Evolutionary conservation across 768 basidiomycete species (phyloP).

Genomic region (Boletales sp.): DNA sequence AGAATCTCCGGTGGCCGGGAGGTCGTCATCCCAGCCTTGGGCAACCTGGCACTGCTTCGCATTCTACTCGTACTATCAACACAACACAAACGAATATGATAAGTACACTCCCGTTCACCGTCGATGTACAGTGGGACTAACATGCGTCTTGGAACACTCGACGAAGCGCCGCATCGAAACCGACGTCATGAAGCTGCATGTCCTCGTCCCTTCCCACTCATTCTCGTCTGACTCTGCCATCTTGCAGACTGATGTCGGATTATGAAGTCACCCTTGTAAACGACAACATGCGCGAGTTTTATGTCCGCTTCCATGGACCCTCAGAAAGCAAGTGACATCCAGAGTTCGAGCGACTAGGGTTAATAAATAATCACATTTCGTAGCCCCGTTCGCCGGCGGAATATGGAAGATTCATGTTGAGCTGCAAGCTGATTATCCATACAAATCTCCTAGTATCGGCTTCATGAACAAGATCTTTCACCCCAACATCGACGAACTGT

Average conservation of each 20-base stretch:
- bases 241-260: conserved; percentile 89
- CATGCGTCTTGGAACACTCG: conserved; percentile 45
- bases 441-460: conserved; percentile 97
- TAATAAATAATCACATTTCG: conserved; percentile 7
- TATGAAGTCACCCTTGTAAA: conserved; percentile 97
- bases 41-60: neutral
- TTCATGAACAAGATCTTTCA: conserved; percentile 99
- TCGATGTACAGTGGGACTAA: conserved; percentile 26
- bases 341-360: conserved; percentile 1
- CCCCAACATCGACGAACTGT: conserved; percentile 99
- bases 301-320: conserved; percentile 93
- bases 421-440: conserved; percentile 96
- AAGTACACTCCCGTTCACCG: conserved; percentile 37
- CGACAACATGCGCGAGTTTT: conserved; percentile 99
- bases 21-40: conserved; percentile 15
- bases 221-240: conserved; percentile 8
- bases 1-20: conserved; percentile 8
- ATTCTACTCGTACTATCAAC: conserved; percentile 13
- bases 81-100: conserved; percentile 48
- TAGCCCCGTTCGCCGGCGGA: conserved; percentile 96
- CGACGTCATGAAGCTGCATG: conserved; percentile 98
- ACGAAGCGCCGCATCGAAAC: conserved; percentile 96
- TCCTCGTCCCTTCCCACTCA: conserved; percentile 1
- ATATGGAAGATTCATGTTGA: conserved; percentile 99
- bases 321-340: conserved; percentile 70